Percentiles rank a stretch among this genome's conserved stretches.
These are phyloP conservation scores for Scutellaria baicalensis DNA, from an alignment of 257 asterid genomes.

Conservation along the genomic window DNA sequence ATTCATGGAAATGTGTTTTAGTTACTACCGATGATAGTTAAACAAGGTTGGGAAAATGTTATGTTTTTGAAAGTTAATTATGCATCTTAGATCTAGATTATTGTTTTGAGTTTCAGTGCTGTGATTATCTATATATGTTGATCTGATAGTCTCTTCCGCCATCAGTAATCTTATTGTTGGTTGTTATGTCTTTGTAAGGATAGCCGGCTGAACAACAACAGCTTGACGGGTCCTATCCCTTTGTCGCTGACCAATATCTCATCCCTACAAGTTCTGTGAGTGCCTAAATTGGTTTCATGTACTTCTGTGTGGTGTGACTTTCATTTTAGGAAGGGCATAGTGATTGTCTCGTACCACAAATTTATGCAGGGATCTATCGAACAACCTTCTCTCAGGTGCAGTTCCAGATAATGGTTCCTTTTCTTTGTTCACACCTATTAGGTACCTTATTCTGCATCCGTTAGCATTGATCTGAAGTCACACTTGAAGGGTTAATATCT, in stretches of 20 bases:
- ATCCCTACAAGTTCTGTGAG: conserved; percentile 91
- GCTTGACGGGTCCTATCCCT: conserved; percentile 71
- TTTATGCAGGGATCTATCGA: conserved; percentile 73
- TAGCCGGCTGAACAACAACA: conserved; percentile 97
- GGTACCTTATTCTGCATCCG: conserved; percentile 33
- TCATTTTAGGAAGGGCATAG: neutral
- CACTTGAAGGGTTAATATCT: neutral
- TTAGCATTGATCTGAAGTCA: neutral
- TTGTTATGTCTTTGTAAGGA: conserved; percentile 44
- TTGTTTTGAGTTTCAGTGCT: neutral
- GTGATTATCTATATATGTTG: neutral
- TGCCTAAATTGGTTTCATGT: conserved; percentile 14
- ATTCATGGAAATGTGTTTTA: neutral
- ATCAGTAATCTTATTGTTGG: conserved; percentile 19
- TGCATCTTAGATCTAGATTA: neutral
- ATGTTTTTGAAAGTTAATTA: neutral
- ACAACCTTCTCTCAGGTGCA: conserved; percentile 73
- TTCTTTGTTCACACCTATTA: conserved; percentile 87
- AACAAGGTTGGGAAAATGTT: neutral
- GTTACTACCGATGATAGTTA: neutral
- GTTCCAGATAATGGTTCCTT: conserved; percentile 96
- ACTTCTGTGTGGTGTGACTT: neutral
- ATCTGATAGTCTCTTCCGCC: neutral
- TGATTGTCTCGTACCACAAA: neutral
- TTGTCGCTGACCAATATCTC: conserved; percentile 71